Evolutionary conservation across 2,329 filamentous ascomycete genomes (phyloP), one percentile per base, ranked within the genome.

Genomic region (Rachicladosporium sp.): DNA sequence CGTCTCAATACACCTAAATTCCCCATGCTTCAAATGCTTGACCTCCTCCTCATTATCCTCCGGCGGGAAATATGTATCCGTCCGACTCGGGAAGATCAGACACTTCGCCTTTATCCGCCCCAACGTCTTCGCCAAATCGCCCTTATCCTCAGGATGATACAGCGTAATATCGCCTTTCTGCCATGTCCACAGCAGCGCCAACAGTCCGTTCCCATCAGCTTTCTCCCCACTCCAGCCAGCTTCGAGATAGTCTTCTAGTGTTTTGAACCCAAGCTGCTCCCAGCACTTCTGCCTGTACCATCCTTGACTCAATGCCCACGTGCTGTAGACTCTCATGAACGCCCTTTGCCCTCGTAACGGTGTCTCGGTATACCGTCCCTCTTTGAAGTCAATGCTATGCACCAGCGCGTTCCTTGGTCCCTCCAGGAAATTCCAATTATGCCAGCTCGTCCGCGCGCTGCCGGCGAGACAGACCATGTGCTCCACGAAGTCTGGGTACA

Each of bases 371-470:
- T 33, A 33, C 11, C 13, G 5, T 4, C 64, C 62, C 1, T 53
- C 54, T 2, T 65, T 21, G 54, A 64, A 71, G 33, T 66, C 64
- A 0, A 50, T 50, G 0, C 61, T 55, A 12, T 59, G 66, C 1
- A 68, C 49, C 8, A 74, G 56, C 0, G 70, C 71, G 0, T 60
- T 55, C 35, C 65, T 68, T 8, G 70, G 66, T 0, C 72, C 72
- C 42, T 75, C 72, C 1, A 75, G 62, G 43, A 76, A 75, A 3
- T 66, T 66, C 40, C 64, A 65, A 47, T 75, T 75, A 49, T 75
- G 72, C 19, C 60, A 46, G 13, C 66, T 67, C 0, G 71, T 74
- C 19, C 56, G 56, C 1, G 72, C 71, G 4, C 64, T 65, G 5
- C 69, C 68, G 43, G 69, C 72, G 23, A 74, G 64, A 1, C 68